phyloP scores from a whole-genome alignment of 306 rosid genomes.

The Styphnolobium japonicum region DNA sequence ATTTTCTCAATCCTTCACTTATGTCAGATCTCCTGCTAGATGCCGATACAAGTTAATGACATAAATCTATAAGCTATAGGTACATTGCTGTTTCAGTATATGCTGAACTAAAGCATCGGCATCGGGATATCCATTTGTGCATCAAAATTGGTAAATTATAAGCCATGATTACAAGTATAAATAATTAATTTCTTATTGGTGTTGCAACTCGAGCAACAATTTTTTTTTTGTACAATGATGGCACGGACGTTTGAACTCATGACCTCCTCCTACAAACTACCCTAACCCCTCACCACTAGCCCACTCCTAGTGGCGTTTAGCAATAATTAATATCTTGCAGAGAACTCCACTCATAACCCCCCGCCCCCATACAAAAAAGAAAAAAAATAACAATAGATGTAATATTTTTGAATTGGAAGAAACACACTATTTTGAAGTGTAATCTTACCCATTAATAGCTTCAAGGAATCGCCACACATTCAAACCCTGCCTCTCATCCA shows the following conservation, averaged over 20 bases:
- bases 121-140: slow-evolving; percentile 10
- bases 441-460: slow-evolving; percentile 78
- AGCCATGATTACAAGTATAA: not conserved
- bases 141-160: not conserved
- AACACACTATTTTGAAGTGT: not conserved
- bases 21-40: slow-evolving; percentile 71
- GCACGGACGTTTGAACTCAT: not conserved
- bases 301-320: not conserved
- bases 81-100: not conserved
- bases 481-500: slow-evolving; percentile 73
- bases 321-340: not conserved
- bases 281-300: not conserved
- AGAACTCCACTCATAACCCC: not conserved
- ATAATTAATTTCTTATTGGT: not conserved
- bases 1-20: slow-evolving; percentile 63
- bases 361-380: not conserved
- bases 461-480: slow-evolving; percentile 87
- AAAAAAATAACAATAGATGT: not conserved
- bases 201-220: not conserved
- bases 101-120: not conserved
- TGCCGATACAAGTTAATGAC: not conserved
- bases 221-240: not conserved
- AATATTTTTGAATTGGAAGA: not conserved
- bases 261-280: not conserved
- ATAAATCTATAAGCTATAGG: not conserved